Evolutionary conservation across 805 yeast species (phyloP).

Genomic region (Candida vartiovaarae): DNA sequence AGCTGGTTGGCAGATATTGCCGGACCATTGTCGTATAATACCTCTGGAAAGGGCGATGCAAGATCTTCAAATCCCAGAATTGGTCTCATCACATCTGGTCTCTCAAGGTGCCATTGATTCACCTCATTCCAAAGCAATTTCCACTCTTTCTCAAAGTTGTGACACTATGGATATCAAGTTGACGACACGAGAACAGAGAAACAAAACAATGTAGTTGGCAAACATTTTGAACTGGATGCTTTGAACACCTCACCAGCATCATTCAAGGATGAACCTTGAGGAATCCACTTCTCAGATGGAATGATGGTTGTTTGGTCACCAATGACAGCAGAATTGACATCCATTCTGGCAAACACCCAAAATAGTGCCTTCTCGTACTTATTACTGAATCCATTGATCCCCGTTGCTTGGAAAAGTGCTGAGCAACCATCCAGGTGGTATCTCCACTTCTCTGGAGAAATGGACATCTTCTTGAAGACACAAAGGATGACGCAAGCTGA

Average conservation of each 20-base stretch:
- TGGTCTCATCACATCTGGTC: conserved; percentile 31
- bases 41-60: conserved; percentile 30
- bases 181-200: conserved; percentile 30
- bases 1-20: conserved; percentile 32
- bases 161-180: conserved; percentile 25
- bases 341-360: conserved; percentile 39
- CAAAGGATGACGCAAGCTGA: conserved; percentile 35
- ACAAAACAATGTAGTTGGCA: conserved; percentile 33
- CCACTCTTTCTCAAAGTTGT: conserved; percentile 32
- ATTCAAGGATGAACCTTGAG: conserved; percentile 17
- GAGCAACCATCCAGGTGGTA: conserved; percentile 34
- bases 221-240: conserved; percentile 30
- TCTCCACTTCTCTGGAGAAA: conserved; percentile 32
- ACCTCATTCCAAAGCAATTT: conserved; percentile 33
- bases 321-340: conserved; percentile 30
- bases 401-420: conserved; percentile 30
- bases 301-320: conserved; percentile 32
- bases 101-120: conserved; percentile 30
- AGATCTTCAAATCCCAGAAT: conserved; percentile 23
- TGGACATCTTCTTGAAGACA: conserved; percentile 36
- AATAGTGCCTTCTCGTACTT: conserved; percentile 32
- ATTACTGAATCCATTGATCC: conserved; percentile 31
- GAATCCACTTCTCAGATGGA: conserved; percentile 30
- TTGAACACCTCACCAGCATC: conserved; percentile 22
- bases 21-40: conserved; percentile 30